Base-by-base conservation (phyloP, 176 grass and related monocot species). In the Triticum timopheevii region DNA sequence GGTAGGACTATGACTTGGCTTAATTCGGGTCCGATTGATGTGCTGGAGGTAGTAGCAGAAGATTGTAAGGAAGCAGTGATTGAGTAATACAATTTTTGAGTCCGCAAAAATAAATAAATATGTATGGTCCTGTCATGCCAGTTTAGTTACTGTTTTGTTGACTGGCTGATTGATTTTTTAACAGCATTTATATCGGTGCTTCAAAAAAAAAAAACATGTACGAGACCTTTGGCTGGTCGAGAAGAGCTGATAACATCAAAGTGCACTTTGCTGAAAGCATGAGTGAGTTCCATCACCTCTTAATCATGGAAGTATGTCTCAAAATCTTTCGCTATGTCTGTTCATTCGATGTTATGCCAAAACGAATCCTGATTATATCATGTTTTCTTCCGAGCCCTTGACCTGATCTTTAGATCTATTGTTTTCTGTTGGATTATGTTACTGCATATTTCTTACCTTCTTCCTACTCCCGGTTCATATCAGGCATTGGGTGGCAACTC, bases 131-230 rank as follows among this genome's bases (percentile, higher is more conserved):
- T n/a, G n/a, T n/a, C n/a, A n/a, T n/a, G n/a, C n/a, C n/a, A n/a
- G n/a, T 42, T 10, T 42, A 42, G 0, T 42, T 2, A 42, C 17
- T 56, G 0, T 56, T 0, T 56, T 20, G 52, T 56, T 22, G 1
- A 56, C 19, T 20, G n/a, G 56, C n/a, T 70, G n/a, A 12, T 68
- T 81, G 52, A 3, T 75, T 62, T 7, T 93, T 44, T 61, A 65
- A 79, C 89, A 98, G 97, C 87, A 4, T 98, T 98, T 88, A 98
- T 98, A 91, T 98, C 97, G 36, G 94, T 98, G 79, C 90, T 98
- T 79, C 97, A 98, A n/a, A n/a, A n/a, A n/a, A n/a, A n/a, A n/a
- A n/a, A n/a, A n/a, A n/a, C 84, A 1, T 98, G 88, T 96, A 98
- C 30, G 97, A 98, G 81, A 98, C 93, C 42, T 96, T 98, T 66